Conservation (phyloP, 169 alveolate species). For the Cryptosporidium meleagridis region DNA sequence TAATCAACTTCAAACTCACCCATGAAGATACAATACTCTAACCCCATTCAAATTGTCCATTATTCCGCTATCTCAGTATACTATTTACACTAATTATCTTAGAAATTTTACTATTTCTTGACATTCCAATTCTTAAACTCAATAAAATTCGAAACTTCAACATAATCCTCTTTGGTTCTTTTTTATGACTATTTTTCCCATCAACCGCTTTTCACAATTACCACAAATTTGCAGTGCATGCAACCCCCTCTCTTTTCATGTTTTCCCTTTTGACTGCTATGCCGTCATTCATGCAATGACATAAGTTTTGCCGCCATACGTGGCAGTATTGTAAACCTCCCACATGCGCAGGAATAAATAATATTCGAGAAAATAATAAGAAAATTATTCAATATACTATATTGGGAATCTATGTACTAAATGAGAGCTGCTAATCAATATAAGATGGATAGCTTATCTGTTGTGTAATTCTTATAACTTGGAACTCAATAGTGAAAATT, state of each 20-base stretch:
- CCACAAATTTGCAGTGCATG: neutral
- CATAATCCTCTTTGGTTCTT: neutral
- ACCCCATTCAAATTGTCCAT: constrained; percentile 32
- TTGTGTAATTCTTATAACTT: neutral
- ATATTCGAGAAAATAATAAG: neutral
- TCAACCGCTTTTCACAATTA: neutral
- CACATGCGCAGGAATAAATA: neutral
- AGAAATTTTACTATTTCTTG: neutral
- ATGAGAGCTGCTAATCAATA: neutral
- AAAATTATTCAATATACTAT: constrained; percentile 11
- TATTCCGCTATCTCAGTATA: neutral
- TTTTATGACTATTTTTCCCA: neutral
- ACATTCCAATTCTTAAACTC: neutral
- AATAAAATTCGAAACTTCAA: neutral
- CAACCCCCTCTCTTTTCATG: neutral
- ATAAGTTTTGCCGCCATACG: constrained; percentile 56
- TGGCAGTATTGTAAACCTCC: constrained; percentile 23
- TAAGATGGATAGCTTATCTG: neutral
- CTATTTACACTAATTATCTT: neutral
- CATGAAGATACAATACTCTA: constrained; percentile 60
- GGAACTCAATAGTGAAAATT: constrained; percentile 18
- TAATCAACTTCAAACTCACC: constrained; percentile 29
- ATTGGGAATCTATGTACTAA: neutral
- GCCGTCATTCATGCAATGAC: constrained; percentile 13
- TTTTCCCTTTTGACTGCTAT: neutral